Evolutionary conservation across 495 filamentous ascomycete species (phyloP).

Genomic region (Podospora pseudocomata): DNA sequence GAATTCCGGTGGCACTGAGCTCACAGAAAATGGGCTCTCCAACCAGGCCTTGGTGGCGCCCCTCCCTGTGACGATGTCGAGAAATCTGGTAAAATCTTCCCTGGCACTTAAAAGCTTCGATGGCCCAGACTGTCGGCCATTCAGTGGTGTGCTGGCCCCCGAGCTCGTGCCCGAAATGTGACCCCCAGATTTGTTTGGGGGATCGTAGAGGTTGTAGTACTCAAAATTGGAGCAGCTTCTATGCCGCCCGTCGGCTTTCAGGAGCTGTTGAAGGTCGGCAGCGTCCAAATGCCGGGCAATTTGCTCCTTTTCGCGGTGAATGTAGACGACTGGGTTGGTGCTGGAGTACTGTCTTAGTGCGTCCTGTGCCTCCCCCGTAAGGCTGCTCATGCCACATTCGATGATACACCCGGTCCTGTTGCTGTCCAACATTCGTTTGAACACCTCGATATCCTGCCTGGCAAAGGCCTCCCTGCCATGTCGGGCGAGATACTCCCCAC

Average conservation of each 20-base stretch:
- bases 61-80: conserved; percentile 61
- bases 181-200: conserved; percentile 19
- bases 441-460: conserved; percentile 57
- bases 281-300: conserved; percentile 62
- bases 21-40: conserved; percentile 68
- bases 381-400: conserved; percentile 57
- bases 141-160: conserved; percentile 32
- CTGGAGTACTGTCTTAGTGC: conserved; percentile 54
- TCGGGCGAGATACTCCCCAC: conserved; percentile 56
- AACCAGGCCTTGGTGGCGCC: conserved; percentile 54
- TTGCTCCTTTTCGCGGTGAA: conserved; percentile 64
- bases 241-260: conserved; percentile 51
- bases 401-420: conserved; percentile 66
- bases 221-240: conserved; percentile 72
- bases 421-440: conserved; percentile 62
- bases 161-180: conserved; percentile 18
- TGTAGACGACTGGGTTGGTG: conserved; percentile 70
- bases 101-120: conserved; percentile 66
- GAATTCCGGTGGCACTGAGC: conserved; percentile 62
- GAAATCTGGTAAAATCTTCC: conserved; percentile 68
- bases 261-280: conserved; percentile 53
- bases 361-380: conserved; percentile 56
- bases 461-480: conserved; percentile 60
- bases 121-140: conserved; percentile 40
- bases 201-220: conserved; percentile 68